phyloP scores from a whole-genome alignment of 306 rosid species.

The Boehmeria nivea region DNA sequence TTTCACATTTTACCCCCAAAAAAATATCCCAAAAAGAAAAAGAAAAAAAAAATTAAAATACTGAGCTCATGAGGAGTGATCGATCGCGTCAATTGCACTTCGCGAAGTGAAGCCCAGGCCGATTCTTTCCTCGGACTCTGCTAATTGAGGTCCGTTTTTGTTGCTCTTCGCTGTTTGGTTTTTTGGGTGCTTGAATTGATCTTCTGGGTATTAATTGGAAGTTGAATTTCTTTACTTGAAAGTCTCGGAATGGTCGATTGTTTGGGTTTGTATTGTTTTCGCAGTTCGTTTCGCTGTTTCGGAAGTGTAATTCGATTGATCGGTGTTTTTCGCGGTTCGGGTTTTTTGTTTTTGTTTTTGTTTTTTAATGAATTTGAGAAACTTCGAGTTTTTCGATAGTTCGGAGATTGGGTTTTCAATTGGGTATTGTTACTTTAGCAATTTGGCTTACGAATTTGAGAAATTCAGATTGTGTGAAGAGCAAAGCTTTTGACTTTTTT shows the following conservation, averaged over 20 bases:
- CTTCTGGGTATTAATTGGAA: neutral
- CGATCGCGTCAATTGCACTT: conserved; percentile 17
- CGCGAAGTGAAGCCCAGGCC: conserved; percentile 8
- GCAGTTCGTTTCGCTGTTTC: neutral
- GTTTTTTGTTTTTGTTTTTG: conserved; percentile 9
- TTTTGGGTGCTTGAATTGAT: conserved; percentile 13
- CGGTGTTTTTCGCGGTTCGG: neutral
- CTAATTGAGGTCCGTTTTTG: conserved; percentile 31
- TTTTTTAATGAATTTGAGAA: conserved; percentile 6
- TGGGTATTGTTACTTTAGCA: conserved; percentile 12
- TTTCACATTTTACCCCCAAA: conserved; percentile 4
- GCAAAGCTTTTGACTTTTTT: too few species aligned
- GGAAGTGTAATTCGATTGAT: conserved; percentile 15
- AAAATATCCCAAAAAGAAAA: neutral
- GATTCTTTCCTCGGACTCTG: conserved; percentile 12
- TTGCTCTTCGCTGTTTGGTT: conserved; percentile 12
- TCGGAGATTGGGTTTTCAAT: conserved; percentile 2
- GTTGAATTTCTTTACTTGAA: conserved; percentile 23
- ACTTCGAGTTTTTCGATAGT: conserved; percentile 9
- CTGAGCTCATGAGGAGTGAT: conserved; percentile 3
- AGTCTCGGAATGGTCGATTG: conserved; percentile 4
- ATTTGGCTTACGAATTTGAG: neutral
- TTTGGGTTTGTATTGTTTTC: conserved; percentile 6
- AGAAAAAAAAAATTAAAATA: neutral
- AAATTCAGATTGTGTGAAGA: conserved; percentile 5